Base-by-base conservation (phyloP, 2,329 filamentous ascomycete genomes). In the Fusarium sp. region DNA sequence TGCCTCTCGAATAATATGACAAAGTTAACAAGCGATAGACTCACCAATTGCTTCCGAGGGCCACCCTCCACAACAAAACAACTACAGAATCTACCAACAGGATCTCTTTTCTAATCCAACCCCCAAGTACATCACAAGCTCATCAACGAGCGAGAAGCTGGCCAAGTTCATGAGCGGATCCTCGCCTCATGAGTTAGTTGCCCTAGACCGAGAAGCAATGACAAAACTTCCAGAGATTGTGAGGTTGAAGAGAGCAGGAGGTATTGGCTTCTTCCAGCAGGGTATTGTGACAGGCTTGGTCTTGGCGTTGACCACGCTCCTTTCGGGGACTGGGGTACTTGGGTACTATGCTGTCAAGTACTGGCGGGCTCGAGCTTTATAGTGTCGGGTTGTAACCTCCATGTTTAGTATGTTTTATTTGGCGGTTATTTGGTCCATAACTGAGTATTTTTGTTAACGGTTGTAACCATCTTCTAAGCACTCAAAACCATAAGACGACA, bases 231-330 rank as follows among this genome's bases (percentile, higher is more conserved):
- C 60, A 0, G 72, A 73, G 6, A 73, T 73, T 50, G 69, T 61
- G 2, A 29, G 72, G 1, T 31, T 62, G 13, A 70, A 70, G 7
- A 72, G 72, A 6, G 69, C 35, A 2, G 52, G 69, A 0, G 56
- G 52, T 0, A 71, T 75, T 24, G 73, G 73, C 0, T 75, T 75
- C 22, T 75, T 75, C 8, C 64, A 75, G 2, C 73, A 75, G 14
- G 73, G 73, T 9, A 75, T 75, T 5, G 65, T 75, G 8, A 75
- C 73, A 0, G 72, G 72, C 24, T 18, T 75, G 13, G 60, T 67
- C 0, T 56, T 75, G 8, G 33, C 69, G 0, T 27, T 75, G 20
- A 71, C 72, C 0, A 75, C 72, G 0, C 57, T 72, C 7, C 59
- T 73, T 1, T 73, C 72, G 0, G 62, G 72, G 11, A 73, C 72